Evolutionary conservation across 1,284 basidiomycete genomes (phyloP), one percentile per base, ranked within the genome.

Genomic region (Schizophyllum amplum): DNA sequence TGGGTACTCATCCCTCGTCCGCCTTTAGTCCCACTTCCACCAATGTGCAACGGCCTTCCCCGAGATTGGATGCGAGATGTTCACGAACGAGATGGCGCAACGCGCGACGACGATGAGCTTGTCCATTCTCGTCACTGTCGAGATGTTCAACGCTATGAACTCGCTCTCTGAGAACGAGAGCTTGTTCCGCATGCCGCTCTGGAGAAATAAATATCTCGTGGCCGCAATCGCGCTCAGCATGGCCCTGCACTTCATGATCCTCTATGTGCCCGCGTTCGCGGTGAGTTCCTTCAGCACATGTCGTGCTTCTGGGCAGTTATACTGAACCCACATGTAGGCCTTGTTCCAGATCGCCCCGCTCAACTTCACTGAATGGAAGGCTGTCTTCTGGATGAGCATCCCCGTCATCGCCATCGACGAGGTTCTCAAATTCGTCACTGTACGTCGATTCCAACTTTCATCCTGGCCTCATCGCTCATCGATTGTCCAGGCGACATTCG

Each of bases 121-220:
- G 47, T 96, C 94, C 23, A 96, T 97, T 65, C 80, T 97, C 55
- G 94, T 97, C 54, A 90, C 86, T 11, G 82, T 99, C 56, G 97
- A 99, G 75, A 99, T 99, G 97, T 94, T 98, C 77, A 99, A 99
- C 75, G 96, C 96, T 21, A 94, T 97, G 85, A 98, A 98, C 73
- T 98, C 95, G 55, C 79, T 99, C 42, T 94, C 91, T n/a, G 97
- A 99, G 75, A 97, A 97, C 70, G 96, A 98, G 75, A 93, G 89
- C 61, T 72, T 99, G 62, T 73, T 99, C 53, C 82, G 82, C 21
- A 78, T 98, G 51, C 94, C 96, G 1, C 73, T 97, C 17, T 97
- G 95, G 94, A 88, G 87, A 70, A 99, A 99, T 70, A 85, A 84
- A 56, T 97, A 89, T 79, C 83, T 99, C 22, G 90, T 95, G 53